Conservation (phyloP, 495 filamentous ascomycete genomes). For the Penicillium longicatenatum region DNA sequence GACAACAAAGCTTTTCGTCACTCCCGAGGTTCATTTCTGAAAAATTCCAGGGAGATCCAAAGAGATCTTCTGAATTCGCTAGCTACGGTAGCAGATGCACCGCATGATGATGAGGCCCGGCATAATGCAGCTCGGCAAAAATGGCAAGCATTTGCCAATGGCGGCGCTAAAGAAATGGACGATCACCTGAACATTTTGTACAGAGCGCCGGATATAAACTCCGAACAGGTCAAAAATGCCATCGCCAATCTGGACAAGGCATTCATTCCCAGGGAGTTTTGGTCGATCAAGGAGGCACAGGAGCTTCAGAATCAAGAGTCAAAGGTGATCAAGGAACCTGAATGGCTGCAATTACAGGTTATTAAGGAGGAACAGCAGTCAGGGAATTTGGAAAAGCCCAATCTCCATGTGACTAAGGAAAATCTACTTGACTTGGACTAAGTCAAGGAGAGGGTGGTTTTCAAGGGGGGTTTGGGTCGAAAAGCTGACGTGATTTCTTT, state of each 20-base stretch:
- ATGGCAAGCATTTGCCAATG: conserved; percentile 11
- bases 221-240: not conserved
- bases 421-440: not conserved
- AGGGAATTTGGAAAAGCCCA: not conserved
- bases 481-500: too few relatives aligned
- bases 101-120: not conserved
- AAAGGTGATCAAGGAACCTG: not conserved
- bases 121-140: not conserved
- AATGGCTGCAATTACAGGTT: not conserved
- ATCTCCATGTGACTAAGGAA: not conserved
- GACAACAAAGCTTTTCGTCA: not conserved
- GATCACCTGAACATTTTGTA: not conserved
- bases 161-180: conserved; percentile 10
- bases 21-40: not conserved
- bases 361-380: not conserved
- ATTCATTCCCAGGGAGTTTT: not conserved
- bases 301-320: not conserved
- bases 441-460: not conserved
- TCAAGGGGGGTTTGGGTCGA: not conserved
- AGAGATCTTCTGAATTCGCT: not conserved
- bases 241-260: not conserved
- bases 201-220: not conserved
- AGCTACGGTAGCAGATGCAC: not conserved
- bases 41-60: not conserved
- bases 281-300: not conserved